Evolutionary conservation across 1,284 basidiomycete species (phyloP).

Genomic region (Cryptococcus jaspeensis): DNA sequence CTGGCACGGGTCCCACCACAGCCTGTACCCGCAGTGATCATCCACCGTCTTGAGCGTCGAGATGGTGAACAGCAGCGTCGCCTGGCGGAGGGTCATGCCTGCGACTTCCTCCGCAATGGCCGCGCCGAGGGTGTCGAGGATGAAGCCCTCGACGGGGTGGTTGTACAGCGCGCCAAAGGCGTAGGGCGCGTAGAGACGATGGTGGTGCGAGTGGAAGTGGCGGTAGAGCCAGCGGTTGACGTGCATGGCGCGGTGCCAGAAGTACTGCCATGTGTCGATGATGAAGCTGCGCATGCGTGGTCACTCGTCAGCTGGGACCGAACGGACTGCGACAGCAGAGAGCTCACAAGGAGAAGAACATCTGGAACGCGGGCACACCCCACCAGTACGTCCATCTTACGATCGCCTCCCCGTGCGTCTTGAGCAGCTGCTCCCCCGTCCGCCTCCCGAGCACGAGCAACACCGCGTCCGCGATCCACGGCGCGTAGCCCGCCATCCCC

Average conservation of each 20-base stretch:
- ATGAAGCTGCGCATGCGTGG: constrained; percentile 68
- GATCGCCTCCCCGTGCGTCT: constrained; percentile 57
- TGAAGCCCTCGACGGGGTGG: constrained; percentile 90
- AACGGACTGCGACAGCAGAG: too few relatives aligned
- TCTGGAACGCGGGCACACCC: constrained; percentile 75
- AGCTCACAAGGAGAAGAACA: constrained; percentile 82
- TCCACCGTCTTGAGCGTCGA: constrained; percentile 94
- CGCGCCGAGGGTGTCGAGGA: constrained; percentile 84
- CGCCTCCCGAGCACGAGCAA: constrained; percentile 54
- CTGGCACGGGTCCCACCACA: constrained; percentile 89
- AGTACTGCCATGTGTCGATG: constrained; percentile 99
- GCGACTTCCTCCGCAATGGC: constrained; percentile 70
- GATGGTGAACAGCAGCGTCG: constrained; percentile 78
- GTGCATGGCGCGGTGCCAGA: constrained; percentile 90
- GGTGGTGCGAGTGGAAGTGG: constrained; percentile 90
- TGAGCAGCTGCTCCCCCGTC: constrained; percentile 49
- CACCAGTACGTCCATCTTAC: constrained; percentile 89
- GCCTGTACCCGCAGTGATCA: constrained; percentile 90
- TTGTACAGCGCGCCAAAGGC: constrained; percentile 98
- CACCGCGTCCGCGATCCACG: constrained; percentile 53
- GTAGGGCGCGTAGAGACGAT: constrained; percentile 94
- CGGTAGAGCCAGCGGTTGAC: constrained; percentile 87
- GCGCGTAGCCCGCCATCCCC: constrained; percentile 53
- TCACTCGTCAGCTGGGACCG: too few relatives aligned
- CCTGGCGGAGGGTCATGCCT: constrained; percentile 75